Evolutionary conservation across 805 yeast species (phyloP), one percentile per base, ranked within the genome.

Genomic region (Candida patagonica): DNA sequence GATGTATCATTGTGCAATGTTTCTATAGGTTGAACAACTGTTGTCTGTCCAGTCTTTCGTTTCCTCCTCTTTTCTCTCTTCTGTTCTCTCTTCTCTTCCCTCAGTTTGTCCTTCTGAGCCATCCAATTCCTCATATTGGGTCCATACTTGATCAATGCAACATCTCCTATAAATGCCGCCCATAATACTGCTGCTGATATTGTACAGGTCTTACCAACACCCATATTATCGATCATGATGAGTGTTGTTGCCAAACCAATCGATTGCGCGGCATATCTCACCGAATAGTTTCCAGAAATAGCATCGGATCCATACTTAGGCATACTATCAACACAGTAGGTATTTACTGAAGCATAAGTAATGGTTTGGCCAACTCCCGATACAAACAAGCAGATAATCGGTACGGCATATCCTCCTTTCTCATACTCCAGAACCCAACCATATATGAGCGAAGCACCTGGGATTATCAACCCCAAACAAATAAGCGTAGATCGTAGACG

Each of bases 301-400:
- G 75, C 78, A 49, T 70, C 79, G 16, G 78, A 76, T 25, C 63
- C 65, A 32, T 74, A 51, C 24, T 69, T 63, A 1, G 78, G 78
- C 67, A 73, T 62, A 4, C 73, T 67, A 48, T 75, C 81, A 20
- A 74, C 73, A 56, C 78, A 73, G 50, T 75, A 75, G 2, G 79
- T 67, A 47, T 75, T 75, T 29, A 71, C 50, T 13, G 71, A 64
- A 1, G 80, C 77, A 48, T 72, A 75, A 7, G 66, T 53, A 20
- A 67, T 56, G 0, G 78, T 71, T 50, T 75, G 80, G 0, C 70
- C 71, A 34, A 71, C 41, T 0, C 76, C 80, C 35, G 63, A 60
- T 16, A 66, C 20, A 44, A 73, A 73, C 66, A 74, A 56, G 42
- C 65, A 57, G 1, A 74, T 59, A 6, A 74, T 63, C 1, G 80